These are phyloP conservation scores for Ceratobasidium papillatum DNA, from an alignment of 1,284 basidiomycete genomes.

Conservation along the genomic window DNA sequence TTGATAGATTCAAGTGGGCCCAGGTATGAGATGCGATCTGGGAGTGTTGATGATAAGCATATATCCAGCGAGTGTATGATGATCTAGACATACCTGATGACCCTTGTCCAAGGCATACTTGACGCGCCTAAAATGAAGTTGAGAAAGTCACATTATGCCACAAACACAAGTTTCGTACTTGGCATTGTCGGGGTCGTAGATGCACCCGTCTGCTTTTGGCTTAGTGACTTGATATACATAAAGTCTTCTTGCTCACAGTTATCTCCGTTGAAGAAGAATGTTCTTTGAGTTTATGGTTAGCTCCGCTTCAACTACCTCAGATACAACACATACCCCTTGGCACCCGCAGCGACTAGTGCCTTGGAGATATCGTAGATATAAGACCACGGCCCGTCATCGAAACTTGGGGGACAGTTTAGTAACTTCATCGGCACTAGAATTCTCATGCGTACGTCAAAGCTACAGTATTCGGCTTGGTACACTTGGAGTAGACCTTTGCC, in stretches of 20 bases:
- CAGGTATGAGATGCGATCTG: conserved; percentile 44
- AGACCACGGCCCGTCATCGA: conserved; percentile 42
- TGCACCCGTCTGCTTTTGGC: conserved; percentile 35
- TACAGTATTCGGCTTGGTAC: conserved; percentile 43
- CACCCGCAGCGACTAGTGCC: conserved; percentile 40
- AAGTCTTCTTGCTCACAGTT: conserved; percentile 1
- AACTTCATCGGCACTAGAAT: neutral
- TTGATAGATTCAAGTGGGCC: conserved; percentile 25
- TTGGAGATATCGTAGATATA: conserved; percentile 44
- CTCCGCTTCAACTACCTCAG: neutral
- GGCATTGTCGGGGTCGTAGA: conserved; percentile 42
- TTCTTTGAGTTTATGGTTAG: conserved; percentile 2
- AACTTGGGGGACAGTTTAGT: neutral
- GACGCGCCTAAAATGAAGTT: conserved; percentile 27
- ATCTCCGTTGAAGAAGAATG: conserved; percentile 36
- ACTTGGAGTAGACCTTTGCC: conserved; percentile 39
- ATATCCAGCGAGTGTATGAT: neutral
- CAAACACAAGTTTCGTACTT: neutral
- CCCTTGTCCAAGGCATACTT: conserved; percentile 42
- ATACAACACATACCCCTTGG: conserved; percentile 34
- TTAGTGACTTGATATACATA: neutral
- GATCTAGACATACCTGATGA: conserved; percentile 27
- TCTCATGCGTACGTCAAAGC: conserved; percentile 37
- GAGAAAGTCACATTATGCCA: neutral
- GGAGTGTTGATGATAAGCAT: conserved; percentile 14